phyloP scores from a whole-genome alignment of 2,329 filamentous ascomycete genomes.

The Gremmenia infestans region DNA sequence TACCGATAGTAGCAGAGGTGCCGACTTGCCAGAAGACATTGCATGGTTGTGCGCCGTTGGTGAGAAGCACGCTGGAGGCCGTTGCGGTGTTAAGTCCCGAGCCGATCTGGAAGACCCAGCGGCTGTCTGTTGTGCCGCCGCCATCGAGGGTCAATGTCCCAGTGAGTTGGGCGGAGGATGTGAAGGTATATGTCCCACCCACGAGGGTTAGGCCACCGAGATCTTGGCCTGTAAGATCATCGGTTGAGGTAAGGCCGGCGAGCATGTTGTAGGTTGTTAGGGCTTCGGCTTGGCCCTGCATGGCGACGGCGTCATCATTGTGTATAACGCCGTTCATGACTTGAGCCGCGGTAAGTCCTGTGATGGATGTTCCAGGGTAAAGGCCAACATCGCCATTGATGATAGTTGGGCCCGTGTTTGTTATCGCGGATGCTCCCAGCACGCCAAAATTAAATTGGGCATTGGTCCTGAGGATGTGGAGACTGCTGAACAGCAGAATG shows the following conservation, averaged over 20 bases:
- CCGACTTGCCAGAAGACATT: slow-evolving; percentile 16
- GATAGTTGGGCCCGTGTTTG: slow-evolving; percentile 13
- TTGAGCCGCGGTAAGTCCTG: slow-evolving; percentile 15
- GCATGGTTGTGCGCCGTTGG: slow-evolving; percentile 6
- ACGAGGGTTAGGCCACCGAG: slow-evolving; percentile 12
- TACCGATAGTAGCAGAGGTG: slow-evolving; percentile 5
- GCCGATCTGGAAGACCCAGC: slow-evolving; percentile 14
- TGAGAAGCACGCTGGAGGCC: slow-evolving; percentile 1
- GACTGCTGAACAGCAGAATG: too few relatives aligned
- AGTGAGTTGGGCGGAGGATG: slow-evolving; percentile 1
- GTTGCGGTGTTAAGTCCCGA: slow-evolving; percentile 2
- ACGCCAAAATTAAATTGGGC: slow-evolving; percentile 12
- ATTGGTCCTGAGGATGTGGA: background rate
- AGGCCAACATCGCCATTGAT: slow-evolving; percentile 15
- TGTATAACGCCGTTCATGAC: slow-evolving; percentile 5
- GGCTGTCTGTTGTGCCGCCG: slow-evolving; percentile 1
- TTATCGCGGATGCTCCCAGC: slow-evolving; percentile 5
- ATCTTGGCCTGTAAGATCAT: slow-evolving; percentile 3
- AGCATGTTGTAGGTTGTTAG: slow-evolving; percentile 7
- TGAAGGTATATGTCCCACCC: slow-evolving; percentile 13
- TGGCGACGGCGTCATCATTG: background rate
- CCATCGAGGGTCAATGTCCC: slow-evolving; percentile 10
- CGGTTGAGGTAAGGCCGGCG: background rate
- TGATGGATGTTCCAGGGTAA: slow-evolving; percentile 14
- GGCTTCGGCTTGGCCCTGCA: slow-evolving; percentile 6